Conservation (phyloP, 306 rosid species). For the Acacia acuminata region DNA sequence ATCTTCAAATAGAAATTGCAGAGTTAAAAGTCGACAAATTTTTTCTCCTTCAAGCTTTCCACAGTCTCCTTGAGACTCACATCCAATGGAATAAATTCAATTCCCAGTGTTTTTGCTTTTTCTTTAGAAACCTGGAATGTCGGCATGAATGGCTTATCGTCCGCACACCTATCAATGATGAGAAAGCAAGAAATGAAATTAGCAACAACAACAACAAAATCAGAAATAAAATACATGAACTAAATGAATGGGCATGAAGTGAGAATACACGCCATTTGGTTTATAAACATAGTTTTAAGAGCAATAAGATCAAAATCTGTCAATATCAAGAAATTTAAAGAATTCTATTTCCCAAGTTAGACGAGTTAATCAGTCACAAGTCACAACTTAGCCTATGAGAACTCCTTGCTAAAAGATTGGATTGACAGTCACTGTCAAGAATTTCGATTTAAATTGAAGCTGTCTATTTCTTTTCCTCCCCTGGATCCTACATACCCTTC, state of each 20-base stretch:
- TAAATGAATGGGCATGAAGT: neutral
- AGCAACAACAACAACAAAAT: neutral
- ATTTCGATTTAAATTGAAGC: too few relatives aligned
- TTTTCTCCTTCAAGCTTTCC: constrained; percentile 12
- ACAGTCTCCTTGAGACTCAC: neutral
- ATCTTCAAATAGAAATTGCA: neutral
- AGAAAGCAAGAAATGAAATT: neutral
- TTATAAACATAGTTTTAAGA: neutral
- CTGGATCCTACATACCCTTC: too few relatives aligned
- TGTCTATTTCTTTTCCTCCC: too few relatives aligned
- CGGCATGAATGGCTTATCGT: neutral
- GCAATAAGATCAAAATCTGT: neutral
- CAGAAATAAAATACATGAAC: neutral
- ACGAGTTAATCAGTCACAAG: too few relatives aligned
- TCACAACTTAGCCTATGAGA: too few relatives aligned
- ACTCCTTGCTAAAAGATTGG: too few relatives aligned
- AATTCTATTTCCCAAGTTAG: too few relatives aligned
- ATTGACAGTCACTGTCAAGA: too few relatives aligned
- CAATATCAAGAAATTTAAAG: too few relatives aligned
- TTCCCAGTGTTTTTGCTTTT: neutral
- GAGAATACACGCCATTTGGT: neutral
- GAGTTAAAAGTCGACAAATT: neutral
- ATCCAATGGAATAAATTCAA: constrained; percentile 4
- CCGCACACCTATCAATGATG: neutral
- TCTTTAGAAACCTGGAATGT: neutral